Evolutionary conservation across 75 land plant genomes (phyloP).

Genomic region (Larix kaempferi): DNA sequence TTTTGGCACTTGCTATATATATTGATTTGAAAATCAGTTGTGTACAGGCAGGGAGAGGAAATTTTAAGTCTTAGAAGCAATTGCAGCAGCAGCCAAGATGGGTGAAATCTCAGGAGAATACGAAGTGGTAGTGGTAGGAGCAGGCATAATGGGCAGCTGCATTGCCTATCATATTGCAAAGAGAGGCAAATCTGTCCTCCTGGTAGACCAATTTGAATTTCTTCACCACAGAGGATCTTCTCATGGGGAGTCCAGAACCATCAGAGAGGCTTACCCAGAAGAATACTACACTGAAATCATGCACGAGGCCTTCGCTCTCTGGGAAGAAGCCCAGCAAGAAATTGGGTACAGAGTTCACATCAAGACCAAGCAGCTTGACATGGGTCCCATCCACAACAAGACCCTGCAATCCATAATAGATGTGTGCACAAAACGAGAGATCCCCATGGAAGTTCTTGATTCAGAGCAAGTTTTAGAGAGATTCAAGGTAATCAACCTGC

Average conservation of each 20-base stretch:
- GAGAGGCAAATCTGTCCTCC: slow-evolving; percentile 50
- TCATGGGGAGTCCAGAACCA: slow-evolving; percentile 88
- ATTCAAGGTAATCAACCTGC: slow-evolving; percentile 38
- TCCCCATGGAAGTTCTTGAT: slow-evolving; percentile 25
- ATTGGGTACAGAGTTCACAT: slow-evolving; percentile 57
- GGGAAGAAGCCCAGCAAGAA: slow-evolving; percentile 57
- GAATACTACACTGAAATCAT: slow-evolving; percentile 60
- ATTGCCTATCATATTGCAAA: slow-evolving; percentile 65
- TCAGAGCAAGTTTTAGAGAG: neutral
- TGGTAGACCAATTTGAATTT: slow-evolving; percentile 81
- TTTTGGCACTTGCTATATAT: too few relatives aligned
- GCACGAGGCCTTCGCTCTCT: slow-evolving; percentile 48
- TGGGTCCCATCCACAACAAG: slow-evolving; percentile 40
- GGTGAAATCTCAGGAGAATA: slow-evolving; percentile 14
- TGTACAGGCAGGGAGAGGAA: too few relatives aligned
- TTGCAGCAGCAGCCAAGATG: too few relatives aligned
- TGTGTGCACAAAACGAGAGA: slow-evolving; percentile 13
- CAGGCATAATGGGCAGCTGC: slow-evolving; percentile 88
- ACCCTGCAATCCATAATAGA: slow-evolving; percentile 34
- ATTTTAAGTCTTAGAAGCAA: too few relatives aligned
- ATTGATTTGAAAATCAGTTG: too few relatives aligned
- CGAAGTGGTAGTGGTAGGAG: slow-evolving; percentile 78
- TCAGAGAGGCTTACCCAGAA: slow-evolving; percentile 74
- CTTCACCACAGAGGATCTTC: slow-evolving; percentile 93
- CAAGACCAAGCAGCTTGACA: slow-evolving; percentile 56